Percentiles rank a stretch among this genome's conserved stretches.
Evolutionary conservation across 352 stramenopile genomes (phyloP).

Genomic region (Globisporangium paddicum): DNA sequence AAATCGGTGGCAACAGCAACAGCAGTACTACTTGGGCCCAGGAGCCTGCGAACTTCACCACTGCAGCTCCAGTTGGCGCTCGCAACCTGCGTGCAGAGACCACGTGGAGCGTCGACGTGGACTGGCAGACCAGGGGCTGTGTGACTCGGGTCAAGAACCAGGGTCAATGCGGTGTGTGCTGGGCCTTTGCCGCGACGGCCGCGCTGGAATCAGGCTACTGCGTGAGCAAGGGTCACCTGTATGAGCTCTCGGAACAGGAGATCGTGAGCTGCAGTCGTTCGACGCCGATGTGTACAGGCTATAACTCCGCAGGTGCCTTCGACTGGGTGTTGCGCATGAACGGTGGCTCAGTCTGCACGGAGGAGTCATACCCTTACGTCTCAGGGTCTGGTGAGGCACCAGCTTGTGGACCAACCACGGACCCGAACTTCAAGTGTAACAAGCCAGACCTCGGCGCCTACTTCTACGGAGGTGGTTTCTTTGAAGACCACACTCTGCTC

Average conservation of each 20-base stretch:
- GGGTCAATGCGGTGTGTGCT: conserved; percentile 18
- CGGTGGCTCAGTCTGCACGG: conserved; percentile 13
- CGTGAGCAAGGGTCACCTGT: neutral
- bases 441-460: conserved; percentile 9
- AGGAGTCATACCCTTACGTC: conserved; percentile 13
- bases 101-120: conserved; percentile 3
- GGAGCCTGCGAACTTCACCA: neutral
- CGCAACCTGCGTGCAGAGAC: neutral
- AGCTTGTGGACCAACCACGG: conserved; percentile 7
- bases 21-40: neutral
- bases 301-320: neutral
- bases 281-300: neutral
- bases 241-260: conserved; percentile 19
- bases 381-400: neutral
- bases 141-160: conserved; percentile 21
- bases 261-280: conserved; percentile 5
- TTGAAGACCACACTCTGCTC: neutral
- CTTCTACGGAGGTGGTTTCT: neutral
- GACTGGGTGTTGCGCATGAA: conserved; percentile 11
- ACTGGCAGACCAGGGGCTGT: conserved; percentile 21
- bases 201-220: conserved; percentile 25
- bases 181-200: conserved; percentile 7
- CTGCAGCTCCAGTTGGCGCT: neutral
- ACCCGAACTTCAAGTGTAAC: conserved; percentile 7
- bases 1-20: neutral